Evolutionary conservation across 306 rosid genomes (phyloP), one percentile per base, ranked within the genome.

Genomic region (Lotus japonicus): DNA sequence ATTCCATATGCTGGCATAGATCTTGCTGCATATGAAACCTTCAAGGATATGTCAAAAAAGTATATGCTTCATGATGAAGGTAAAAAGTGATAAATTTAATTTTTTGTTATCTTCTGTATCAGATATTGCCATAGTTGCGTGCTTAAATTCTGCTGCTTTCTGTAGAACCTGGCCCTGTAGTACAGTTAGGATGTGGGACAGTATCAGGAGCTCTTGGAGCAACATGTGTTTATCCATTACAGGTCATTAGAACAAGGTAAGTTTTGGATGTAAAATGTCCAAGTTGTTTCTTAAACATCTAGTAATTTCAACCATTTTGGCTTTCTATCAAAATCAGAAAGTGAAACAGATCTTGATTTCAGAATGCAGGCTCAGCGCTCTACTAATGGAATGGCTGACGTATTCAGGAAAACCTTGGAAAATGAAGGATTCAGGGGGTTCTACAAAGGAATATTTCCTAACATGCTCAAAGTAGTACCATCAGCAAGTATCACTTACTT

Each of bases 1-100:
- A 77, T 92, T 72, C 98, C 97, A 12, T 92, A 92, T 80, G 96
- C 98, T 62, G 98, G 98, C 45, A 92, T 92, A 28, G 98, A 92
- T 83, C 94, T 92, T 19, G 83, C 98, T 39, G 96, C 94, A 8
- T 92, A 92, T 68, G 98, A 92, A 75, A 77, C 95, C 62, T 83
- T 92, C 68, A 92, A 89, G 86, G 97, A 92, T 54, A 76, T 89
- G 89, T 92, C 98, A 17, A 92, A 68, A 84, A 84, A 83, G 61
- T 83, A 89, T 74, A 84, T 92, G 80, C 82, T 88, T 75, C 83
- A 80, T 0, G 96, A 86, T 12, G 79, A 83, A 51, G 97, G 98
- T 92, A 88, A 70, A 72, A 50, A 41, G 61, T 86, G 87, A 63
- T 62, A 28, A 28, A 65, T 64, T 69, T 45, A 44, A 70, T 39